Percentiles rank a stretch among this genome's conserved stretches.
phyloP scores from a whole-genome alignment of 441 rosid species.

The Euphorbia celastroides region DNA sequence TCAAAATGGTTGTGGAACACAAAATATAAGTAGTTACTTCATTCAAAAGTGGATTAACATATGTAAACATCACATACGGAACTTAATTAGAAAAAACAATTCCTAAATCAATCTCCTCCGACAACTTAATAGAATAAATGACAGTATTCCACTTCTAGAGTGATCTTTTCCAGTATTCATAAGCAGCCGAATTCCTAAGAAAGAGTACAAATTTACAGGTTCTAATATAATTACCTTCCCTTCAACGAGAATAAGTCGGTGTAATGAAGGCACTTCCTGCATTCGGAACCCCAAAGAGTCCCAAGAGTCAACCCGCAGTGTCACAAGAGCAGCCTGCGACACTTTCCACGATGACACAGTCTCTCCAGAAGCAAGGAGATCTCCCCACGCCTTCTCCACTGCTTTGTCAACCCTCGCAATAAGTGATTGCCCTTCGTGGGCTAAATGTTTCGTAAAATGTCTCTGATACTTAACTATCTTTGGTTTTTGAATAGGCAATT shows the following conservation, averaged over 20 bases:
- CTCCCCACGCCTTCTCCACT: conserved; percentile 41
- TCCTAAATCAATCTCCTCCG: not conserved
- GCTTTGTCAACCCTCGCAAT: conserved; percentile 40
- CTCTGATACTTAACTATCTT: not conserved
- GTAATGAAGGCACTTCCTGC: conserved; percentile 71
- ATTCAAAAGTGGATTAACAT: not conserved
- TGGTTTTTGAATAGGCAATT: not conserved
- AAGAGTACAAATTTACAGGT: not conserved
- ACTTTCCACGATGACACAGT: conserved; percentile 66
- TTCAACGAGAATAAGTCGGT: conserved; percentile 57
- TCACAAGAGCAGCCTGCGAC: conserved; percentile 38
- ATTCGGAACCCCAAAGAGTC: conserved; percentile 60
- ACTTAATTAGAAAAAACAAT: not conserved
- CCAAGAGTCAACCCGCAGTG: conserved; percentile 66
- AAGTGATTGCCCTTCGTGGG: conserved; percentile 18
- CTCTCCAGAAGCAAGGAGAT: conserved; percentile 42
- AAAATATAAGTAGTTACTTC: not conserved
- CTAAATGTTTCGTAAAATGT: not conserved
- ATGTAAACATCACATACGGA: not conserved
- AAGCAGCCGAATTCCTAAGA: not conserved
- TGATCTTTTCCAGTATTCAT: not conserved
- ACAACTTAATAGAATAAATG: not conserved
- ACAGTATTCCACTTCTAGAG: conserved; percentile 1
- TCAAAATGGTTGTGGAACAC: not conserved
- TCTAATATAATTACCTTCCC: conserved; percentile 48